Evolutionary conservation across 2,329 filamentous ascomycete species (phyloP), one percentile per base, ranked within the genome.

Genomic region (Aspergillus pseudotamarii): DNA sequence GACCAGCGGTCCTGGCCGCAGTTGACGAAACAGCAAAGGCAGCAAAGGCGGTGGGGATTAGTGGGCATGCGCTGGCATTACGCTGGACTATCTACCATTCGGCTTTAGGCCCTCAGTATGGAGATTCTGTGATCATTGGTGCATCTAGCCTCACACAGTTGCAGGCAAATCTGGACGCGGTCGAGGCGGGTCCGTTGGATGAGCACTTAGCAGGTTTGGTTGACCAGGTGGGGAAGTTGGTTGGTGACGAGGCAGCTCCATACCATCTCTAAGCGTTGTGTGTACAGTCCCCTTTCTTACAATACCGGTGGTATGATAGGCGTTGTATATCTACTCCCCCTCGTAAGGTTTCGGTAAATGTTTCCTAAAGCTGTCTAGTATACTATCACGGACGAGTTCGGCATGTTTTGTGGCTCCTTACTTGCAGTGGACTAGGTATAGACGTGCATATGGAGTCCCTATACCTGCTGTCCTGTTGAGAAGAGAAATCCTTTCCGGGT

Each of bases 51-150:
- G 43, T n/a, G 14, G 43, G 43, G 21, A 46, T 46, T 4, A 21
- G 19, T n/a, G 43, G 43, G 19, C 43, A 46, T 9, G 43, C 43
- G 9, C 19, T 76, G 65, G 81, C 81, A 1, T 63, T 84, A 59
- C 67, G 82, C 36, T 84, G 83, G 83, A 72, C 79, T 46, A 72
- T 72, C 1, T 78, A 84, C 68, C 82, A 85, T 63, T 80, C 75
- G 16, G 51, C 69, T 57, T 58, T 81, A 58, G 71, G 72, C 3
- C 64, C 67, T 14, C 69, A 76, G 43, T 59, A 71, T 8, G 72
- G 71, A 0, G 79, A 81, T 70, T 76, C 72, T 14, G 72, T 81
- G 14, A 73, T 82, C 57, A 74, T 81, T 38, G 79, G 80, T 1
- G 78, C 76, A 1, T 75, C 72, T 26, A 76, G 70, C 46, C 53